Evolutionary conservation across 768 basidiomycete genomes (phyloP), one percentile per base, ranked within the genome.

Genomic region (Phanerochaete sordida): DNA sequence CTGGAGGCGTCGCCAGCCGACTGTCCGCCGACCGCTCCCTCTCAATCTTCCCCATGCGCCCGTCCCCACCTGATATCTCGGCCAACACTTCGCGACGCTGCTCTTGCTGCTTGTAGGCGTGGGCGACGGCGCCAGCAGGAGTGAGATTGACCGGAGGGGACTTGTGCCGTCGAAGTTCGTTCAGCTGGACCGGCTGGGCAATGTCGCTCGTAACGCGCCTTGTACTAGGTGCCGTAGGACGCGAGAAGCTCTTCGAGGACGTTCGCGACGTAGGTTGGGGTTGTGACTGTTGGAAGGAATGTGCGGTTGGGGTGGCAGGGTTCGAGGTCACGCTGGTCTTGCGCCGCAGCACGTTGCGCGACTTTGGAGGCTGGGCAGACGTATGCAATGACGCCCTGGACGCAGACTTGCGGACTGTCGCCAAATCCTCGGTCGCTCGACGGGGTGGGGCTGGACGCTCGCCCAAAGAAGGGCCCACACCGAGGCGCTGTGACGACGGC

Each of bases 71-170:
- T 37, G 66, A 67, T 43, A 73, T 68, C 59, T 73, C 70, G 16
- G 71, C 64, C 1, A 70, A 68, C 21, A 68, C 55, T 56, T 72
- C 66, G 3, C 70, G 64, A 3, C 66, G 67, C 57, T 72, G 65
- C 52, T 75, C 74, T 55, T 78, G 81, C 48, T 76, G 75, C 66
- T 79, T 81, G 66, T 83, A 83, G 11, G 80, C 79, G 35, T 75
- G 75, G 2, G 72, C 79, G 35, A 83, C 76, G 0, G 76, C 77
- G 0, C 76, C 73, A 0, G 81, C 79, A 1, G 82, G 80, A 0
- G 82, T 82, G 24, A 81, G 70, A 7, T 67, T 27, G 30, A 37
- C 24, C 4, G 61, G 62, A 9, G 61, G 52, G 24, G 53, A 49
- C 28, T 46, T 21, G 21, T 39, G 21, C 19, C 52, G 50, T 3